Conservation (phyloP, 768 basidiomycete genomes). For the Coprinellus aureogranulatus region DNA sequence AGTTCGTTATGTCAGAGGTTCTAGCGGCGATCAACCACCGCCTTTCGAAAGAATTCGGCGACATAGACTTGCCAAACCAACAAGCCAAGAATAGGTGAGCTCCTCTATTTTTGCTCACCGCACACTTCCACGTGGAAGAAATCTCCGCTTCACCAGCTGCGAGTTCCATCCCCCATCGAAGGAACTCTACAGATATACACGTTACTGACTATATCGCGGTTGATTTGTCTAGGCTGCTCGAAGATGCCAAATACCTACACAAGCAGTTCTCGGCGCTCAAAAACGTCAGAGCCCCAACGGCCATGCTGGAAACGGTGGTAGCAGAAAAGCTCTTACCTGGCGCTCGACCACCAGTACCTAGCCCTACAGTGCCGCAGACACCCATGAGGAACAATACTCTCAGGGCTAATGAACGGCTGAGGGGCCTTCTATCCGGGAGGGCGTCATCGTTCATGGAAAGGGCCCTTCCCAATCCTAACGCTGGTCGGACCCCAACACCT, state of each 20-base stretch:
- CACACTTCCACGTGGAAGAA: too few relatives aligned
- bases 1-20: conserved; percentile 95
- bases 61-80: conserved; percentile 76
- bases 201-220: conserved; percentile 2
- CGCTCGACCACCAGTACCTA: conserved; percentile 5
- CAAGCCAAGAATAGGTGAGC: conserved; percentile 84
- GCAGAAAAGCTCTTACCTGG: conserved; percentile 69
- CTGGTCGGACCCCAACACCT: conserved; percentile 20
- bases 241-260: conserved; percentile 75
- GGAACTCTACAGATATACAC: too few relatives aligned
- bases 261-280: conserved; percentile 73
- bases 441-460: conserved; percentile 32
- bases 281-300: conserved; percentile 67
- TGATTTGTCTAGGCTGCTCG: conserved; percentile 56
- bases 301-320: conserved; percentile 83
- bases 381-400: conserved; percentile 35
- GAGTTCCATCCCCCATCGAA: too few relatives aligned
- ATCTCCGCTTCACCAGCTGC: too few relatives aligned
- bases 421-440: conserved; percentile 42
- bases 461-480: conserved; percentile 30
- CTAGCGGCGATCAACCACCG: conserved; percentile 91
- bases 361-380: conserved; percentile 16
- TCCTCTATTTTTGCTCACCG: too few relatives aligned
- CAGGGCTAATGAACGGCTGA: conserved; percentile 48
- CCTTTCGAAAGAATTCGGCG: conserved; percentile 80